Base-by-base conservation (phyloP, 208 protist genomes). In the Novymonas esmeraldas region DNA sequence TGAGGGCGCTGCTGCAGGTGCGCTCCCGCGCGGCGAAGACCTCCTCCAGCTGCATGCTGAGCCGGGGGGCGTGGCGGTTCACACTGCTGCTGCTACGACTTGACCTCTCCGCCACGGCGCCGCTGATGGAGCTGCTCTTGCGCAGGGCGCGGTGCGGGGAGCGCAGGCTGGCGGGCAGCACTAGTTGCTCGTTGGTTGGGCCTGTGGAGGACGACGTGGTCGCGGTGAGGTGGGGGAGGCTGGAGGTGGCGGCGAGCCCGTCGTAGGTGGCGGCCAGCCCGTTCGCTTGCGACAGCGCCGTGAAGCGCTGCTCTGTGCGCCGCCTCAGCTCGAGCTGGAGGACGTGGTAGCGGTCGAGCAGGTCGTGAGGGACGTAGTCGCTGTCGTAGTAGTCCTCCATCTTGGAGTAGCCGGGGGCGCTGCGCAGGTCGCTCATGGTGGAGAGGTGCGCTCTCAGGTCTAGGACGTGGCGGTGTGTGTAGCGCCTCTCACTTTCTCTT, bases 321-420 rank as follows among this genome's bases (percentile, higher is more conserved):
- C 16, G 63, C 2, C 44, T 51, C 22, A 57, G 20, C 55, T 72
- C 64, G 18, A 28, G 50, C 26, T 60, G 60, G 3, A 84, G 74
- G 0, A 24, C 68, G 18, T 45, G 41, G 78, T 78, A 87, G 55
- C 70, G 62, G 2, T 59, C 55, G 26, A 81, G 39, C 34, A 87
- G 57, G 10, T 74, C 38, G 14, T 44, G 24, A 0, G 82, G 82
- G 16, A 79, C 78, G 56, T 84, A 82, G 44, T 64, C 61, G 45
- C 59, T 64, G 58, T 69, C 72, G 72, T 82, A 87, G 69, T 84
- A 87, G 55, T 87, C 82, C 26, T 82, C 68, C 48, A 78, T 67
- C 24, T 64, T 20, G 0, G 44, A 46, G 10, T 61, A 79, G 4
- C 65, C 64, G 6, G 70, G 55, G 0, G 45, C 52, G 16, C 41